A percentile compares a stretch with the other conserved stretches of the same genome.
Conservation (phyloP, 169 alveolate species). For the Cryptosporidium meleagridis region DNA sequence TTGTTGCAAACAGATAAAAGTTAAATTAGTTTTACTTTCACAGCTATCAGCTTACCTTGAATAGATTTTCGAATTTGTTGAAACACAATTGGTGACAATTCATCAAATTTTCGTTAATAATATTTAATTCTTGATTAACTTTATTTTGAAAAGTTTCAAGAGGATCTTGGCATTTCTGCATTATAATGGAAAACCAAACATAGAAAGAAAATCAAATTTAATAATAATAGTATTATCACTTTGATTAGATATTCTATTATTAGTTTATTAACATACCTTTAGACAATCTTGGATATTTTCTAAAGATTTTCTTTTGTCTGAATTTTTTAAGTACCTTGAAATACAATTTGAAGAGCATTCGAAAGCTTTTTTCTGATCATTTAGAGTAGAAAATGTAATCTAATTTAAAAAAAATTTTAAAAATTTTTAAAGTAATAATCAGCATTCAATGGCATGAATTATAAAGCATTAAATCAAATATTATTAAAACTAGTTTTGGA, state of each 20-base stretch:
- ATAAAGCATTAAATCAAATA: background rate
- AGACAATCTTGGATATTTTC: slow-evolving; percentile 16
- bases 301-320: background rate
- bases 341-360: slow-evolving; percentile 20
- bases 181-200: background rate
- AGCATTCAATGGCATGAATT: too few species aligned
- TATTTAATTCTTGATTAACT: slow-evolving; percentile 7
- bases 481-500: background rate
- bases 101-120: slow-evolving; percentile 6
- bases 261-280: background rate
- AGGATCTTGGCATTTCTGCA: slow-evolving; percentile 24
- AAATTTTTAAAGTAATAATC: background rate
- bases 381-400: slow-evolving; percentile 11
- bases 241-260: background rate
- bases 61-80: slow-evolving; percentile 5
- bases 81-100: slow-evolving; percentile 11
- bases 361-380: slow-evolving; percentile 42
- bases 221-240: background rate
- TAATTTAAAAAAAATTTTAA: background rate
- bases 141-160: slow-evolving; percentile 16
- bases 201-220: background rate
- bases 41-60: slow-evolving; percentile 2
- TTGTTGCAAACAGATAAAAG: background rate
- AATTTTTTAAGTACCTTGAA: background rate
- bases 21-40: background rate